Conservation (phyloP, 139 green algal genomes). For the Haematococcus lacustris region DNA sequence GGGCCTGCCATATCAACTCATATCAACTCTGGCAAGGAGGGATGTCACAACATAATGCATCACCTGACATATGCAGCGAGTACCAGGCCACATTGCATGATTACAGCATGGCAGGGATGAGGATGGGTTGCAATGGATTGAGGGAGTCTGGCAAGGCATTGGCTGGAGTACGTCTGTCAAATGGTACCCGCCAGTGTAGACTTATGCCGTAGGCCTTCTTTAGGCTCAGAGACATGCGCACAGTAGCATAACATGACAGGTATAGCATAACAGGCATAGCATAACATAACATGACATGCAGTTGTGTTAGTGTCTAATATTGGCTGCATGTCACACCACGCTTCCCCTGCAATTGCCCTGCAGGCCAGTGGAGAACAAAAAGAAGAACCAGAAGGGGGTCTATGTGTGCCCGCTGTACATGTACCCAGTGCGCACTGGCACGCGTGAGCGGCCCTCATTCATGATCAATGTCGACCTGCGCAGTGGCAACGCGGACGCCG, state of each 20-base stretch:
- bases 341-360: conserved; percentile 42
- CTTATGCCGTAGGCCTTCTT: no score
- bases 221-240: no score
- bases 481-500: conserved; percentile 53
- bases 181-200: neutral
- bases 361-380: conserved; percentile 79
- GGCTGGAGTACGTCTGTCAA: neutral
- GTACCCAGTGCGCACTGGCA: conserved; percentile 72
- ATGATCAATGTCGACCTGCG: conserved; percentile 75
- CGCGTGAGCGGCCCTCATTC: conserved; percentile 70
- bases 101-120: no score
- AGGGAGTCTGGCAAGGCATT: neutral
- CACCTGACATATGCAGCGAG: no score
- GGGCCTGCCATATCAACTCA: no score
- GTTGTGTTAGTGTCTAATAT: neutral
- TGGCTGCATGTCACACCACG: neutral
- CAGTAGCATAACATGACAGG: neutral
- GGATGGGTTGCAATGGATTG: neutral
- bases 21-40: neutral
- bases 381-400: conserved; percentile 53
- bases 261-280: neutral
- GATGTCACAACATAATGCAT: neutral
- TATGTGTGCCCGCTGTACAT: conserved; percentile 81
- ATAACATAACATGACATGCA: neutral
- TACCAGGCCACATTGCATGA: no score